Percentiles rank a stretch among this genome's conserved stretches.
phyloP scores from a whole-genome alignment of 805 yeast species.

The Candida methanosorbosa region DNA sequence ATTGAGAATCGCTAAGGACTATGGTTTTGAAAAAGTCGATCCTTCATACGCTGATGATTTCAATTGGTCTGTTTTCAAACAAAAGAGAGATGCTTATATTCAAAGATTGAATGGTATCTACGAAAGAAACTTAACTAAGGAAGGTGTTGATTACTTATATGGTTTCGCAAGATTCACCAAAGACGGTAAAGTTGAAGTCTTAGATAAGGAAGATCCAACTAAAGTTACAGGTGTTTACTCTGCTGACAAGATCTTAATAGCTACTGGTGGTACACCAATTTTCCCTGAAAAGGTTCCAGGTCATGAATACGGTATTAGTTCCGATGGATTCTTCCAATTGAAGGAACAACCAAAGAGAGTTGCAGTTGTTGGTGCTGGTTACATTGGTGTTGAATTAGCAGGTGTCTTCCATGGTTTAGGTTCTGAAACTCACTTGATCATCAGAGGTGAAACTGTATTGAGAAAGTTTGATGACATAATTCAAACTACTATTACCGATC shows the following conservation, averaged over 20 bases:
- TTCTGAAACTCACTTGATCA: slow-evolving; percentile 74
- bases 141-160: slow-evolving; percentile 77
- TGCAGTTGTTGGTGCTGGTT: slow-evolving; percentile 96
- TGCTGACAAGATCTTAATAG: slow-evolving; percentile 78
- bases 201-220: slow-evolving; percentile 50
- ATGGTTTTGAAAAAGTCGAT: slow-evolving; percentile 63
- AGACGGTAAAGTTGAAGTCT: slow-evolving; percentile 72
- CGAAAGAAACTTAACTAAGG: slow-evolving; percentile 77
- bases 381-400: slow-evolving; percentile 91
- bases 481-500: slow-evolving; percentile 70
- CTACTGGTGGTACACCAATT: slow-evolving; percentile 87
- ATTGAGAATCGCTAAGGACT: slow-evolving; percentile 66
- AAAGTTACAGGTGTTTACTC: slow-evolving; percentile 41
- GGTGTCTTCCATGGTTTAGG: slow-evolving; percentile 91
- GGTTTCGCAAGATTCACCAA: slow-evolving; percentile 79
- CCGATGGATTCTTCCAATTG: slow-evolving; percentile 86
- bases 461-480: slow-evolving; percentile 81
- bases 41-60: slow-evolving; percentile 51
- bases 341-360: slow-evolving; percentile 82
- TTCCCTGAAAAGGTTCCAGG: slow-evolving; percentile 70
- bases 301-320: slow-evolving; percentile 71
- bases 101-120: slow-evolving; percentile 86
- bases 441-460: slow-evolving; percentile 86
- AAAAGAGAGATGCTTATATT: slow-evolving; percentile 88
- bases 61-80: slow-evolving; percentile 76